phyloP scores from a whole-genome alignment of 441 rosid species.

The Pelargonium myrrhifolium region DNA sequence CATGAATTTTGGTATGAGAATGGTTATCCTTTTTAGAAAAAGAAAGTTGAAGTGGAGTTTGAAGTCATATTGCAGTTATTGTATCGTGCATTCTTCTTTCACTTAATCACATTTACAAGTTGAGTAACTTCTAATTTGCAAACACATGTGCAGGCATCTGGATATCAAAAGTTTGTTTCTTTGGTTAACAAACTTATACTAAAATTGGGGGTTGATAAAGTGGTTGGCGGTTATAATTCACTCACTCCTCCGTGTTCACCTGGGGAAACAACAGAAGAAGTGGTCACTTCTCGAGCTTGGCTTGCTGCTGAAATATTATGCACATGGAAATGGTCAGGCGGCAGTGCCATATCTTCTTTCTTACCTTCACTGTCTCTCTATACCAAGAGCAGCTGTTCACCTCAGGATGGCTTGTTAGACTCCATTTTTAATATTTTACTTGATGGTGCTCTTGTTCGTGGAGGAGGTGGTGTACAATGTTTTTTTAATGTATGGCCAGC shows the following conservation, averaged over 20 bases:
- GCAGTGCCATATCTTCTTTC: slow-evolving; percentile 61
- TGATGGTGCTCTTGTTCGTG: slow-evolving; percentile 75
- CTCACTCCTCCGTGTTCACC: slow-evolving; percentile 14
- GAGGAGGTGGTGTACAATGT: slow-evolving; percentile 32
- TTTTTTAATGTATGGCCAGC: slow-evolving; percentile 37
- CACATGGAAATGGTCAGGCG: slow-evolving; percentile 95
- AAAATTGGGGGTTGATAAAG: slow-evolving; percentile 53
- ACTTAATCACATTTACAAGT: slow-evolving; percentile 8
- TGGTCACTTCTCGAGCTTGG: slow-evolving; percentile 60
- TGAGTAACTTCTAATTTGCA: slow-evolving; percentile 11
- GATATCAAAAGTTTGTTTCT: slow-evolving; percentile 51
- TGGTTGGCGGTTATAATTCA: slow-evolving; percentile 32
- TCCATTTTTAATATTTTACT: slow-evolving; percentile 66
- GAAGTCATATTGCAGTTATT: neutral
- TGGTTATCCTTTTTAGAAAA: neutral
- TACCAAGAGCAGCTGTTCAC: slow-evolving; percentile 37
- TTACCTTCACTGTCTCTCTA: slow-evolving; percentile 52
- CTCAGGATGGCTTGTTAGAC: slow-evolving; percentile 43
- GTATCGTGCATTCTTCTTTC: neutral
- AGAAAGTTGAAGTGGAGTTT: neutral
- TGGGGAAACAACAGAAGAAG: slow-evolving; percentile 28
- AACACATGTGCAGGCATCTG: slow-evolving; percentile 47
- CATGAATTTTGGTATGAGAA: too few species aligned
- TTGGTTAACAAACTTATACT: slow-evolving; percentile 55
- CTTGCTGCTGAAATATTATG: slow-evolving; percentile 83